These are phyloP conservation scores for Monosporascus sp. DNA, from an alignment of 2,329 filamentous ascomycete species.

Conservation along the genomic window DNA sequence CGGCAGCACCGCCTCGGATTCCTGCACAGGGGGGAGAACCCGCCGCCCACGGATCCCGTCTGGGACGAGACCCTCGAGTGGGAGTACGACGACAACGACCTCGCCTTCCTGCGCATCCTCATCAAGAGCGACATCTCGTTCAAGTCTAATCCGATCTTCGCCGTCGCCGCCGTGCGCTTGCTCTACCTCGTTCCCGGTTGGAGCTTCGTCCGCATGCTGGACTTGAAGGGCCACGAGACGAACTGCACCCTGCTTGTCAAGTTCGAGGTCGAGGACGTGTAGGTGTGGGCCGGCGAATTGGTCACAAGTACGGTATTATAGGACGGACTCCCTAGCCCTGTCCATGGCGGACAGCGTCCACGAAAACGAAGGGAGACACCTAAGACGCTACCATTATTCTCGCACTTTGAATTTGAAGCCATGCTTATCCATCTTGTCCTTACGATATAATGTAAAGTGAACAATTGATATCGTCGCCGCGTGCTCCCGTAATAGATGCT, in stretches of 20 bases:
- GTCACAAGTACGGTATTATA: too few species aligned
- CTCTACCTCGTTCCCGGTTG: slow-evolving; percentile 53
- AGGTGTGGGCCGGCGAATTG: background rate
- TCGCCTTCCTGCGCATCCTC: slow-evolving; percentile 59
- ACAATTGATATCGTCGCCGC: too few species aligned
- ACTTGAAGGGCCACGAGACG: slow-evolving; percentile 60
- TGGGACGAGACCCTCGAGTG: slow-evolving; percentile 65
- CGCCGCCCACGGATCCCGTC: slow-evolving; percentile 54
- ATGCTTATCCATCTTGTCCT: too few species aligned
- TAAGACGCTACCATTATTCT: too few species aligned
- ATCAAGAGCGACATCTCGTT: slow-evolving; percentile 65
- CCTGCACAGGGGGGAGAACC: slow-evolving; percentile 53
- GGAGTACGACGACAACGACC: slow-evolving; percentile 63
- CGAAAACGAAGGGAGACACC: too few species aligned
- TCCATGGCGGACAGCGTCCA: too few species aligned
- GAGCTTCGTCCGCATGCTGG: slow-evolving; percentile 61
- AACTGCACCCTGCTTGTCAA: slow-evolving; percentile 56
- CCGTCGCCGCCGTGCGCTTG: slow-evolving; percentile 56
- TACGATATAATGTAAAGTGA: too few species aligned
- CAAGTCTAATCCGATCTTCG: slow-evolving; percentile 56
- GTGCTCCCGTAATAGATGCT: too few species aligned
- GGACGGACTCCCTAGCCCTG: too few species aligned
- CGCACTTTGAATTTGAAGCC: too few species aligned
- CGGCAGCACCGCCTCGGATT: slow-evolving; percentile 55
- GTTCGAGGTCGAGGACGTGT: slow-evolving; percentile 49